Base-by-base conservation (phyloP, 345 rosid genomes). In the Hibiscus tridactylites region DNA sequence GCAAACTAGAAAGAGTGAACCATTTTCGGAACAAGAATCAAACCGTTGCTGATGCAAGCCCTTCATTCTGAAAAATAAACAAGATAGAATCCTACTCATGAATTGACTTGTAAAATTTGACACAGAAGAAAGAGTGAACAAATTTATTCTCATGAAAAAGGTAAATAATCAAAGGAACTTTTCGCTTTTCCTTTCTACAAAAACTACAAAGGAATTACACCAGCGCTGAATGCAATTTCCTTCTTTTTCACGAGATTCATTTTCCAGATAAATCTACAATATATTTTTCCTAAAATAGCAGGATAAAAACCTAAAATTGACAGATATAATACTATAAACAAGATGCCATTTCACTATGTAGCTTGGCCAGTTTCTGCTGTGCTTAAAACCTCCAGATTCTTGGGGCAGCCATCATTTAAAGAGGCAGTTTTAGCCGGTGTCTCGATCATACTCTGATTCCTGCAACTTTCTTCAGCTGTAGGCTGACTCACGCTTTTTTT, bases 321-420 rank as follows among this genome's bases (percentile, higher is more conserved):
- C 47, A 24, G 15, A 58, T 59, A 11, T 58, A 9, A 17, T 17
- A 62, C 3, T 37, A 63, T 17, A 62, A 10, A 33, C 57, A 68
- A 49, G 24, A 50, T 13, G 46, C 24, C 24, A 28, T 17, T 47
- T 35, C n/a, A 4, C 71, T 49, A 68, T 4, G 61, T n/a, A 68
- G 21, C 44, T 7, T 16, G 72, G 46, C 17, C 50, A 63, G 68
- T 63, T 63, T 63, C 68, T 37, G 68, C 60, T 54, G 58, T 74
- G 62, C 75, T 44, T 61, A 71, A 76, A 76, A 59, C 77, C 62
- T 70, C 80, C 35, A 24, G 17, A 62, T 71, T 78, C 81, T 54
- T 76, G 72, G 26, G 3, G 37, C 70, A 65, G 47, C 19, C 70
- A 46, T 66, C 70, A 66, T 47, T 46, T 46, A 65, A 24, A 24